Percentiles rank a stretch among this genome's conserved stretches.
phyloP scores from a whole-genome alignment of 1,139 yeast genomes.

The Meyerozyma elateridarum region DNA sequence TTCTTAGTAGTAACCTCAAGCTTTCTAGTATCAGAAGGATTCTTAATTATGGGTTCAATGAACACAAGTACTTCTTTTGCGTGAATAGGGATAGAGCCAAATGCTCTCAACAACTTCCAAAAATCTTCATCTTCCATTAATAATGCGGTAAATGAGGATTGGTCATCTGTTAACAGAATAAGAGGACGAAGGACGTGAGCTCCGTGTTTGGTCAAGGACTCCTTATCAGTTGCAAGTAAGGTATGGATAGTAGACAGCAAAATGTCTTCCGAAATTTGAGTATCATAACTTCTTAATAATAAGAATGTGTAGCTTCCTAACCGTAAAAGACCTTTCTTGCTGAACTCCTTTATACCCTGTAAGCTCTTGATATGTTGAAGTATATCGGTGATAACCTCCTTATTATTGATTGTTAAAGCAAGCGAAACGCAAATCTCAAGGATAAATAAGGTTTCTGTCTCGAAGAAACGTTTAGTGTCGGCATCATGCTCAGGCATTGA shows the following conservation, averaged over 20 bases:
- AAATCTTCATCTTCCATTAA: slow-evolving; percentile 46
- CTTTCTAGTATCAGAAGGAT: slow-evolving; percentile 21
- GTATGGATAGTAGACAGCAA: slow-evolving; percentile 22
- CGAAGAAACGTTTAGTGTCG: slow-evolving; percentile 43
- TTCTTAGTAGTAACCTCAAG: slow-evolving; percentile 37
- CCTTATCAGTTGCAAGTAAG: slow-evolving; percentile 31
- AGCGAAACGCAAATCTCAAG: slow-evolving; percentile 53
- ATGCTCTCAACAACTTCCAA: slow-evolving; percentile 58
- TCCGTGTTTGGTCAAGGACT: slow-evolving; percentile 42
- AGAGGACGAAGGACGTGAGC: slow-evolving; percentile 50
- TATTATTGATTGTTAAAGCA: slow-evolving; percentile 40
- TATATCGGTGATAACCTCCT: slow-evolving; percentile 23
- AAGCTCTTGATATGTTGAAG: slow-evolving; percentile 18
- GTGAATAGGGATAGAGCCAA: slow-evolving; percentile 53
- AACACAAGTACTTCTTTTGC: slow-evolving; percentile 48
- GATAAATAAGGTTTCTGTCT: slow-evolving; percentile 51
- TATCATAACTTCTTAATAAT: slow-evolving; percentile 29
- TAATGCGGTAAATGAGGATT: slow-evolving; percentile 39
- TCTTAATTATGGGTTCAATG: slow-evolving; percentile 39
- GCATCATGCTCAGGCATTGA: slow-evolving; percentile 29
- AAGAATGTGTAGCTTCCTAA: slow-evolving; percentile 38
- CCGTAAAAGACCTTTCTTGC: slow-evolving; percentile 29
- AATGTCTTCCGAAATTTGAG: slow-evolving; percentile 9
- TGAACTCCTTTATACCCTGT: slow-evolving; percentile 16
- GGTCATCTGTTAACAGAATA: slow-evolving; percentile 46